Base-by-base conservation (phyloP, 23 red algal species). In the Agarophyton chilense region DNA sequence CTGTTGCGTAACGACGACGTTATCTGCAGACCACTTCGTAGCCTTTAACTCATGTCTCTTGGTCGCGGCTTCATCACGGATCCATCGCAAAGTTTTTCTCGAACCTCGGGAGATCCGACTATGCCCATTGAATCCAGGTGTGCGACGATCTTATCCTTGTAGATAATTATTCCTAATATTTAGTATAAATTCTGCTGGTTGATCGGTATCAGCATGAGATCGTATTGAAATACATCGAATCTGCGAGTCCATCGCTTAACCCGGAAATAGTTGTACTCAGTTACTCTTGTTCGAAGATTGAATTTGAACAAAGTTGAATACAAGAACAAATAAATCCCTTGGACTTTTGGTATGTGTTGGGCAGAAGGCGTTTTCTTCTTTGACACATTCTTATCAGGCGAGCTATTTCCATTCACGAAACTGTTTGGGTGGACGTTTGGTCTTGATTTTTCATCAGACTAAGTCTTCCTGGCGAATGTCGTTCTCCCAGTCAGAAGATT, bases 211-310 rank as follows among this genome's bases (percentile, higher is more conserved):
- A 99, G 36, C 38, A 99, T 42, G 14, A 85, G 29, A 39, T 99
- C 93, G 47, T 84, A 84, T 11, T 84, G 18, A 62, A 95, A 99
- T 0, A 96, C 86, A 35, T 96, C 79, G 60, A 96, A 68, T 32
- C 79, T 66, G 31, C 89, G 86, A 35, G 97, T 99, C 97, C 97
- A 99, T 18, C 92, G 94, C 22, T 84, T 81, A 4, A 99, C 97
- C 32, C 86, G 87, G 25, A 29, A 29, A 52, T 95, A 99, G 49
- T 99, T 90, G 52, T 99, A 99, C 26, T 52, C 77, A 18, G 72
- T 91, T 14, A 18, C 22, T 28, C 88, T 31, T 61, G 55, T 81
- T 18, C 29, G 79, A 0, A 29, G 88, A 51, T 79, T 63, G 61
- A 88, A 82, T 61, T 71, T 52, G 25, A 81, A 51, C 67, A 99